Conservation (phyloP, 345 rosid genomes). For the Syzygium oleosum region DNA sequence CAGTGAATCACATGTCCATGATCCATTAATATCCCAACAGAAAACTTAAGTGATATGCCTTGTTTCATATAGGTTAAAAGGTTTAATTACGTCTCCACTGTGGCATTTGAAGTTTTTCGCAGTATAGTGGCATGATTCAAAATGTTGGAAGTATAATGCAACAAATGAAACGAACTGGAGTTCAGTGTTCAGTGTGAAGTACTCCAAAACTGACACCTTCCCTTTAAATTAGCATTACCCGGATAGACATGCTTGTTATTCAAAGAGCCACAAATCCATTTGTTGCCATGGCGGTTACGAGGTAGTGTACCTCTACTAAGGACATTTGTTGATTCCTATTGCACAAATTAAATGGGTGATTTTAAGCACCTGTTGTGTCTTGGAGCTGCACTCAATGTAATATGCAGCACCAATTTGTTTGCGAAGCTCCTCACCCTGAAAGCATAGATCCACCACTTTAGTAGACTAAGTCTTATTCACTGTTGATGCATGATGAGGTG, state of each 20-base stretch:
- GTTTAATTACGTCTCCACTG: neutral
- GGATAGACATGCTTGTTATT: neutral
- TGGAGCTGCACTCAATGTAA: slow-evolving; percentile 97
- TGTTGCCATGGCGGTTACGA: neutral
- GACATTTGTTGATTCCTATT: neutral
- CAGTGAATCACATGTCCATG: neutral
- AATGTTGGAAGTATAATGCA: neutral
- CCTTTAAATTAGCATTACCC: neutral
- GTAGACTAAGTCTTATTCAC: neutral
- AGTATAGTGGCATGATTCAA: neutral
- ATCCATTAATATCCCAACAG: neutral
- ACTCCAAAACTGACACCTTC: neutral
- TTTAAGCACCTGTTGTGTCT: slow-evolving; percentile 81
- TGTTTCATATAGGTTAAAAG: neutral
- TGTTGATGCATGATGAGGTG: neutral
- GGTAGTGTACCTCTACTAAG: neutral
- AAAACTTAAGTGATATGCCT: neutral
- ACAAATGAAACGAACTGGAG: neutral
- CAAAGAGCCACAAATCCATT: neutral
- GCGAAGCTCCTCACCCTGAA: slow-evolving; percentile 93
- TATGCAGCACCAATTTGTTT: slow-evolving; percentile 82
- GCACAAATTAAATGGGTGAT: neutral
- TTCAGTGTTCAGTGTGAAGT: neutral
- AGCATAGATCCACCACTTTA: neutral
- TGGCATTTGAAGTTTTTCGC: neutral